Evolutionary conservation across 345 rosid genomes (phyloP).

Genomic region (Ailanthus altissimus): DNA sequence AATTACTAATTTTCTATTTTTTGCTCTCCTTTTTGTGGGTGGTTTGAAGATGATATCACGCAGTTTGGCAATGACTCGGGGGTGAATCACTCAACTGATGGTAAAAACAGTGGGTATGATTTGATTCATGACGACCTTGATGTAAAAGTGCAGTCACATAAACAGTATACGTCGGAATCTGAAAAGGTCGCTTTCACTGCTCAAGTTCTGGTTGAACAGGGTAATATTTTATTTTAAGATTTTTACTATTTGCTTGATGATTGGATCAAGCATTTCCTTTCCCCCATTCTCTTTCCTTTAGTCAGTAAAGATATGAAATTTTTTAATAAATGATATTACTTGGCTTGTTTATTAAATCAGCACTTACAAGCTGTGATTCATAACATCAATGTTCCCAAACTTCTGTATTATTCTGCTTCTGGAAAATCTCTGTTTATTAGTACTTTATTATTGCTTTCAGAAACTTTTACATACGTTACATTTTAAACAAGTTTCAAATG

Average conservation of each 20-base stretch:
- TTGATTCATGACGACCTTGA: constrained; percentile 20
- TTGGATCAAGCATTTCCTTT: constrained; percentile 10
- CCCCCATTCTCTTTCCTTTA: neutral
- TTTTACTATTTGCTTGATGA: neutral
- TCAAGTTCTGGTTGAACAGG: constrained; percentile 28
- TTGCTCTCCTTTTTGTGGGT: constrained; percentile 10
- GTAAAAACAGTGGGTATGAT: constrained; percentile 26
- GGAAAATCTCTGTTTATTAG: neutral
- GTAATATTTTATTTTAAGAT: constrained; percentile 24
- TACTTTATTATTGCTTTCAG: neutral
- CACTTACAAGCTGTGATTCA: neutral
- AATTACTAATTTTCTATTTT: neutral
- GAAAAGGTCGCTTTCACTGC: constrained; percentile 13
- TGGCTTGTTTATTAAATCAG: neutral
- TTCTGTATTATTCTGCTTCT: constrained; percentile 6
- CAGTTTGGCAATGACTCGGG: constrained; percentile 45
- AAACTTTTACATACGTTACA: constrained; percentile 3
- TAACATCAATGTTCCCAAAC: neutral
- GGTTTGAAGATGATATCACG: constrained; percentile 69
- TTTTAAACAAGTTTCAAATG: neutral
- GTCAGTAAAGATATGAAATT: neutral
- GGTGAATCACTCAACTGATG: constrained; percentile 27
- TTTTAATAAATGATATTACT: neutral
- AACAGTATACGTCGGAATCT: constrained; percentile 22
- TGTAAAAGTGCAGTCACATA: constrained; percentile 27